Conservation (phyloP, 208 protist species). For the Porcisia deanei region DNA sequence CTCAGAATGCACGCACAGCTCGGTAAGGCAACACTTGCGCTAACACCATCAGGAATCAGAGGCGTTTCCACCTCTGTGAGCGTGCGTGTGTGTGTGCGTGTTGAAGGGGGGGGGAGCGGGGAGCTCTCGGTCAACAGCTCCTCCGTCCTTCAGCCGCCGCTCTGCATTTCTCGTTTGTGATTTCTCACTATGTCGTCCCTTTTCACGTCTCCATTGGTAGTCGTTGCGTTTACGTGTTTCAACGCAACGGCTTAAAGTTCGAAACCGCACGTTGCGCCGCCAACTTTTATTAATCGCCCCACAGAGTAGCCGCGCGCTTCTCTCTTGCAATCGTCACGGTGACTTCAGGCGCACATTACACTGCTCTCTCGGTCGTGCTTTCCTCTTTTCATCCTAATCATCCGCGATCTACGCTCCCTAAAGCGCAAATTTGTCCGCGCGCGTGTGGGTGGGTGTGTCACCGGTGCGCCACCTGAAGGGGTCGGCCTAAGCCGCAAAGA, state of each 20-base stretch:
- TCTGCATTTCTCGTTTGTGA: neutral
- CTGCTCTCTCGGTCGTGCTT: neutral
- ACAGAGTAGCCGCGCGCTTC: neutral
- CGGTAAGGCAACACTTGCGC: neutral
- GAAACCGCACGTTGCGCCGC: neutral
- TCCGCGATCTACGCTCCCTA: too few species aligned
- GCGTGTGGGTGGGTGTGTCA: neutral
- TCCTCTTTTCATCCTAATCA: neutral
- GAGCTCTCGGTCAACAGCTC: too few species aligned
- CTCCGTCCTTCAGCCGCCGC: neutral
- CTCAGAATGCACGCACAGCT: neutral
- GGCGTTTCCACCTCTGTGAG: neutral
- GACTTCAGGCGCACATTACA: neutral
- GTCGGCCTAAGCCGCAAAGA: neutral
- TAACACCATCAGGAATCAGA: neutral
- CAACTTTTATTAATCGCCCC: too few species aligned
- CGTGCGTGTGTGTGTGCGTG: neutral
- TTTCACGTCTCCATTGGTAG: neutral
- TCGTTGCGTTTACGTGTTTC: neutral
- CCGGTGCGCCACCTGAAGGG: neutral
- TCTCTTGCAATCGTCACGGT: neutral
- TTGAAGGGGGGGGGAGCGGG: neutral
- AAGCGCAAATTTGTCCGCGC: neutral
- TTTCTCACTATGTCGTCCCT: neutral
- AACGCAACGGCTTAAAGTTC: neutral